Base-by-base conservation (phyloP, 2,329 filamentous ascomycete species). In the Blastomyces gilchristii region DNA sequence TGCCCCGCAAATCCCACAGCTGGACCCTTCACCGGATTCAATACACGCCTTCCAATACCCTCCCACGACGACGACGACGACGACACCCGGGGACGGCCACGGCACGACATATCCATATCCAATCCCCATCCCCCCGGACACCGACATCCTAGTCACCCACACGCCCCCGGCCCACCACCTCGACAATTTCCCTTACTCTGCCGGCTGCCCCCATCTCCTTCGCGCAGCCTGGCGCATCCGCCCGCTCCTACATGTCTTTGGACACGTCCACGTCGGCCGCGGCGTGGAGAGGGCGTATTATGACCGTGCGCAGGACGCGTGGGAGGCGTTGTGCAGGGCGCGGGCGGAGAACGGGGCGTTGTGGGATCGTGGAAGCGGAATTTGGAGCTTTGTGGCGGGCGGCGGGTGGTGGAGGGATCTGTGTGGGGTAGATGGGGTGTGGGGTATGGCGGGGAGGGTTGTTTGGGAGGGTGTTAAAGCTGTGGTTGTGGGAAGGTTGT, bases 101-200 rank as follows among this genome's bases (percentile, higher is more conserved):
- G 4, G 31, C 31, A 31, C 31, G 31, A 31, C 22, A 1, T 84
- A 91, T 69, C 87, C 88, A 0, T 96, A 90, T 90, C 80, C 82
- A 2, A 83, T 83, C 66, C 87, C 83, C 25, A 79, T 96, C 5
- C 90, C 91, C 0, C 74, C 79, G 0, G 84, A 89, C 68, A 87
- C 86, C 0, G 90, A 96, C 68, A 83, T 96, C 61, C 80, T 96
- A 16, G 77, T 96, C 56, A 95, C 91, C 0, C 91, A 96, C 71
- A 86, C 85, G 0, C 91, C 91, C 37, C 90, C 91, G 1, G 84
- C 84, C 72, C 81, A 85, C 70, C 90, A 96, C 71, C 79, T 86
- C 43, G 87, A 81, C 65, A 67, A 79, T 25, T 77, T 76, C 31
- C 75, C 76, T 1, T 81, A 85, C 60, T 85, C 81, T 2, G 77